Conservation (phyloP, 2,329 filamentous ascomycete genomes). For the Sporothrix sp. region DNA sequence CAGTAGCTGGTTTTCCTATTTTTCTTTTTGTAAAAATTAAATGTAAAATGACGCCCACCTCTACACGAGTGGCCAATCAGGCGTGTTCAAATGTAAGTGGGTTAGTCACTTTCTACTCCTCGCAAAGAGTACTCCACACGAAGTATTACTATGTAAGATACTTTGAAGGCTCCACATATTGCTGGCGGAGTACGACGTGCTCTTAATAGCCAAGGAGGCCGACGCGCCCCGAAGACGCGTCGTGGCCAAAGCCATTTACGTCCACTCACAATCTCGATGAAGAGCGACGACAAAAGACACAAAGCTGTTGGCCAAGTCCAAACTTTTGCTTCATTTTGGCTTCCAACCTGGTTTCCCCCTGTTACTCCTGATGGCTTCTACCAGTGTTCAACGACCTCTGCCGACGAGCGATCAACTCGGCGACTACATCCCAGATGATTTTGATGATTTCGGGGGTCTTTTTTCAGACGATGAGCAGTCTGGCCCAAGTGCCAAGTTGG, state of each 20-base stretch:
- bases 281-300: not conserved
- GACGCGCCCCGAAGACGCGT: conserved; percentile 1
- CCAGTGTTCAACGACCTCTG: not conserved
- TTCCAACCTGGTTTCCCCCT: not conserved
- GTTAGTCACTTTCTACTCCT: conserved; percentile 14
- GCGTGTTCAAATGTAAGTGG: conserved; percentile 14
- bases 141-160: not conserved
- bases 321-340: too few species aligned
- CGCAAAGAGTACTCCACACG: too few species aligned
- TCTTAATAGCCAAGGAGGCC: not conserved
- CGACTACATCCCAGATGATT: conserved; percentile 57
- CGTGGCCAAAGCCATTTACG: not conserved
- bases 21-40: not conserved
- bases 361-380: conserved; percentile 5
- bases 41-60: not conserved
- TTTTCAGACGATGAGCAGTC: conserved; percentile 25
- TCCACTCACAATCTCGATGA: not conserved
- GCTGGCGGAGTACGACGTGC: not conserved
- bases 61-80: conserved; percentile 12
- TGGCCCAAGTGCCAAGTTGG: conserved; percentile 32
- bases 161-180: not conserved
- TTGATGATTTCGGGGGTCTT: conserved; percentile 34
- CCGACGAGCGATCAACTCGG: conserved; percentile 52
- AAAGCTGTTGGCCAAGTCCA: not conserved
- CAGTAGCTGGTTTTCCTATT: not conserved